Evolutionary conservation across 148 eudicot species (phyloP), one percentile per base, ranked within the genome.

Genomic region (Persicaria maculosa): DNA sequence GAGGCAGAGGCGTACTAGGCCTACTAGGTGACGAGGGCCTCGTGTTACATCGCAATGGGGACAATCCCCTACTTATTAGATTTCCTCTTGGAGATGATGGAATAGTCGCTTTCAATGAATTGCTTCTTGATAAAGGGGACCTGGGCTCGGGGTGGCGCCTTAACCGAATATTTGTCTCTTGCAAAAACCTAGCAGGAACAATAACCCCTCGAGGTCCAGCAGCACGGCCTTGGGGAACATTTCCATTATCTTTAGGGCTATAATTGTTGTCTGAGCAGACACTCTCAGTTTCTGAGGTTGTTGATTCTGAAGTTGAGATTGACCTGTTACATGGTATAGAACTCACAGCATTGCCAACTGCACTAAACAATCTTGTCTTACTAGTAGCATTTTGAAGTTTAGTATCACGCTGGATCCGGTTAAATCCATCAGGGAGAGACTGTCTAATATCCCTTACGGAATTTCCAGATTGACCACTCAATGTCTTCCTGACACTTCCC

Each of bases 111-210:
- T 80, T 82, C 55, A 74, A 10, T 14, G 75, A 77, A 77, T 64
- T 80, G 20, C 43, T 80, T 53, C 81, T 83, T 9, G 82, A 71
- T 17, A 80, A 43, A 9, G 91, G 91, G 46, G 93, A 88, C 50
- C 74, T 85, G 8, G 86, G 85, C 48, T 86, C 94, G 0, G 83
- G 81, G 45, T 72, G 82, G 72, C 74, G 77, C 76, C 74, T 77
- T 48, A 83, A 46, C 78, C 83, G 64, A 50, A 72, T 81, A 76
- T 72, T 80, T 43, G 81, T 76, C 55, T 88, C 92, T 76, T 79
- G 90, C 92, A 79, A 77, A 77, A 73, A 71, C 77, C 88, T 86
- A 0, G 93, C 84, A 45, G 91, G 88, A 45, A 88, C 88, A 19
- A 84, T 78, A 22, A 87, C 79, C 9, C 85, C 85, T 74, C 92